Percentiles rank a stretch among this genome's conserved stretches.
Conservation (phyloP, 2,329 filamentous ascomycete genomes). For the Monosporascus sp. region DNA sequence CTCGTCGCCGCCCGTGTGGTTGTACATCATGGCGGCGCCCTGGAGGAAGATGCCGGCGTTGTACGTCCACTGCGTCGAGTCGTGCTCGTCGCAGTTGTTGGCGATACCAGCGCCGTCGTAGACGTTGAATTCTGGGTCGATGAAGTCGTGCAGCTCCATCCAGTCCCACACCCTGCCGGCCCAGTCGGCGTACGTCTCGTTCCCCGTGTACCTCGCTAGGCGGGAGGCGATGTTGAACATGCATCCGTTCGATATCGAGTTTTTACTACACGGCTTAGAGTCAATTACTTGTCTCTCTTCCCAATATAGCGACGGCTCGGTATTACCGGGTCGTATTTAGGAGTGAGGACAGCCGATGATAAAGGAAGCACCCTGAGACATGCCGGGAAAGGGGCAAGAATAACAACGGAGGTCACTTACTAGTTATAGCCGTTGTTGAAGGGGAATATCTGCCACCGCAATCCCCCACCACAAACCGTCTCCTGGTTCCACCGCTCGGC, state of each 20-base stretch:
- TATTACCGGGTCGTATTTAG: too few species aligned
- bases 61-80: constrained; percentile 62
- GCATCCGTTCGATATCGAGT: constrained; percentile 63
- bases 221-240: constrained; percentile 67
- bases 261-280: constrained; percentile 37
- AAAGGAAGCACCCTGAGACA: too few species aligned
- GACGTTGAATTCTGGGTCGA: constrained; percentile 50
- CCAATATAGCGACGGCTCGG: too few species aligned
- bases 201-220: constrained; percentile 72
- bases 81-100: constrained; percentile 43
- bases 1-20: constrained; percentile 46
- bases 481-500: constrained; percentile 62
- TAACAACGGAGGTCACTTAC: too few species aligned
- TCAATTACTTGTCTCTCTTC: too few species aligned
- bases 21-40: constrained; percentile 57
- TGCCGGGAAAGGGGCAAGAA: too few species aligned
- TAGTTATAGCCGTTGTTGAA: constrained; percentile 69
- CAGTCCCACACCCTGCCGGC: constrained; percentile 67
- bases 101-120: constrained; percentile 48
- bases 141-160: constrained; percentile 51
- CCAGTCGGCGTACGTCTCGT: constrained; percentile 73
- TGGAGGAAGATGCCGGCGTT: constrained; percentile 63
- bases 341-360: too few species aligned
- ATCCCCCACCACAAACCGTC: constrained; percentile 61
- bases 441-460: constrained; percentile 81